Evolutionary conservation across 169 alveolate species (phyloP).

Genomic region (Theileria sp.): DNA sequence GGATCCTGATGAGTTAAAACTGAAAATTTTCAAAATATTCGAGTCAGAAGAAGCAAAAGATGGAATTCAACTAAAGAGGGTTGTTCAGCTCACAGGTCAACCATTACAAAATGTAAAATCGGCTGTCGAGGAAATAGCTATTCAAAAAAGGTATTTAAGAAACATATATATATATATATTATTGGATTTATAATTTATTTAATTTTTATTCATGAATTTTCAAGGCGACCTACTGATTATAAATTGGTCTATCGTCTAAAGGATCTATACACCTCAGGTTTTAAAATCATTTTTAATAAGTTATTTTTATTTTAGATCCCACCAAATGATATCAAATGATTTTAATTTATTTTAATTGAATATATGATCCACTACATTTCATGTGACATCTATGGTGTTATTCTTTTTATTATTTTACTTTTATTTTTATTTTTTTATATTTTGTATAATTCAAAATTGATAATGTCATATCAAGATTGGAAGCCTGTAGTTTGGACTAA

Average conservation of each 20-base stretch:
- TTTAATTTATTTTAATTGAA: neutral
- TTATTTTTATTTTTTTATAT: neutral
- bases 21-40: slow-evolving; percentile 61
- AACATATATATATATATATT: neutral
- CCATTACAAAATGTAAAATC: slow-evolving; percentile 49
- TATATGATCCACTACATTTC: neutral
- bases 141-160: slow-evolving; percentile 35
- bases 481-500: slow-evolving; percentile 68
- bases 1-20: slow-evolving; percentile 62
- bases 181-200: neutral
- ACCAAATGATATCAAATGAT: neutral
- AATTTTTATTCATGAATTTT: neutral
- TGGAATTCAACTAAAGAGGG: slow-evolving; percentile 61
- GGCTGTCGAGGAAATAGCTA: slow-evolving; percentile 60
- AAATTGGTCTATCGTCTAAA: slow-evolving; percentile 59
- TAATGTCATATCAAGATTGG: slow-evolving; percentile 70
- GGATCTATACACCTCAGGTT: slow-evolving; percentile 49
- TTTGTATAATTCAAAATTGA: neutral
- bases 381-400: neutral
- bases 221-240: slow-evolving; percentile 49
- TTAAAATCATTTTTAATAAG: neutral
- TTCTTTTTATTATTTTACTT: neutral
- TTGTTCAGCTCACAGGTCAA: slow-evolving; percentile 49
- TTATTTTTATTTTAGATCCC: neutral
- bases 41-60: slow-evolving; percentile 64